Evolutionary conservation across 2,329 filamentous ascomycete genomes (phyloP), one percentile per base, ranked within the genome.

Genomic region (Aspergillus unguis): DNA sequence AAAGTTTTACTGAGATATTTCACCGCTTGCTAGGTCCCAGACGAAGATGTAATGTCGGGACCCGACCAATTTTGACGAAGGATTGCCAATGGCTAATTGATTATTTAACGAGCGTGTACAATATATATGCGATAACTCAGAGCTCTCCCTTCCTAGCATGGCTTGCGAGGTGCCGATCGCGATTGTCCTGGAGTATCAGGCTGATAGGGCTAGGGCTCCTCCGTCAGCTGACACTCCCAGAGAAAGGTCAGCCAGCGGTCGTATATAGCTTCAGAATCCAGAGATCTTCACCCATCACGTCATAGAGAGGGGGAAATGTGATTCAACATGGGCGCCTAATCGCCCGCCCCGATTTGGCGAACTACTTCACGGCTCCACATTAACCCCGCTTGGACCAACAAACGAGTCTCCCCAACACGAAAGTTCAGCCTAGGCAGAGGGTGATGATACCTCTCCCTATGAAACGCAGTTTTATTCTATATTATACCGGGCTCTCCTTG

Each of bases 141-240:
- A 45, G 43, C 9, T 45, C 43, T 10, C 43, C 43, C 43, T 45
- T 45, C 43, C n/a, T 33, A 33, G 43, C 43, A 45, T 45, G 43
- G 31, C 31, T 35, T 35, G 29, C 31, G 25, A 45, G 43, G 32
- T 45, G 43, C 31, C 31, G 17, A 45, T 45, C 43, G 31, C 23
- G 43, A 45, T 45, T 45, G 25, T 45, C 43, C 31, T 10, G 31
- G 31, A 33, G 31, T 33, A 33, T 33, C 31, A 33, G 31, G 31
- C 31, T 33, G 31, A 33, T 33, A 33, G 31, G 31, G 31, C 31
- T 33, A 33, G 31, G 31, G 31, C 31, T 33, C 31, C 31, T 33
- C 31, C 31, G 31, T 33, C 31, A 33, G 31, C 31, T 33, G 31
- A 33, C 31, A 33, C 31, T 33, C 31, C 31, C 31, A 33, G 31